Base-by-base conservation (phyloP, 768 basidiomycete species). In the Termitomyces eurrhizus region DNA sequence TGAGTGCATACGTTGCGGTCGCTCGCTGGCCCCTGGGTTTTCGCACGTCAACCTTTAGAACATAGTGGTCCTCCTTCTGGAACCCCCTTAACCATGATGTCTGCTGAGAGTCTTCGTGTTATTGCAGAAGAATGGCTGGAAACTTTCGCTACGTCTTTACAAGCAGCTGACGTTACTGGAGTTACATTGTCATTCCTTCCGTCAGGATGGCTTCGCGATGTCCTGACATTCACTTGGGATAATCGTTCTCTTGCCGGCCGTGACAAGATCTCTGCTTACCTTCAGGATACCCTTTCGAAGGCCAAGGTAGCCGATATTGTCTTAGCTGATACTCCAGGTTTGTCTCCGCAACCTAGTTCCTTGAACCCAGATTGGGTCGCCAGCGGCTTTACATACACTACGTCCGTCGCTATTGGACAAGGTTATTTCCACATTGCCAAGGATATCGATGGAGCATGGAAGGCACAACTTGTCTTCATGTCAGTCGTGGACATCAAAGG, bases 171-270 rank as follows among this genome's bases (percentile, higher is more conserved):
- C 51, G 56, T 65, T 4, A 58, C 66, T 6, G 68, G 61, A 4
- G 61, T 72, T 7, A 62, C 62, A 0, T 61, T 68, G 9, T 64
- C 61, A 11, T 75, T 80, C 64, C 69, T 72, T 2, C 66, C 72
- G 0, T 58, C 68, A 39, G 79, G 78, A 11, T 80, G 72, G 70
- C 70, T 79, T 36, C 70, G 78, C 7, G 79, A 82, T 62, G 55
- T 77, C 36, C 73, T 81, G 52, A 69, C 73, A 13, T 77, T 82
- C 64, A 74, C 73, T 1, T 81, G 80, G 80, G 71, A 77, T 62
- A 71, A 70, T 36, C 75, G 78, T 29, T 64, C 78, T 2, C 69
- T 80, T 8, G 61, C 67, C 24, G 76, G 76, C 4, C 68, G 46
- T 18, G 68, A 69, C 1, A 73, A 73, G 52, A 77, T 81, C 21